phyloP scores from a whole-genome alignment of 140 eudicot species.

The Flaveria floridana region DNA sequence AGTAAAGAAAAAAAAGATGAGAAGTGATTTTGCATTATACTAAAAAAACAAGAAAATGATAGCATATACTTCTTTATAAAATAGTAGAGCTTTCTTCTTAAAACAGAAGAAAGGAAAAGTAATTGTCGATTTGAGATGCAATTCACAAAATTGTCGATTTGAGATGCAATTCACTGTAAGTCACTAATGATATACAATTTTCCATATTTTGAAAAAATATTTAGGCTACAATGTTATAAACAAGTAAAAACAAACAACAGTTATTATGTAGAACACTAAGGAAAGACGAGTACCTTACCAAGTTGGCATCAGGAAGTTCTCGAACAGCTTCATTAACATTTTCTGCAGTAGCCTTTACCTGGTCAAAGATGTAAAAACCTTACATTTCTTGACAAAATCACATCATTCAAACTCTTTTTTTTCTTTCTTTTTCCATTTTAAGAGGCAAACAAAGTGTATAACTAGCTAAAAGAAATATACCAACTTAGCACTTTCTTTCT shows the following conservation, averaged over 20 bases:
- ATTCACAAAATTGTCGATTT: neutral
- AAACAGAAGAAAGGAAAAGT: too few species aligned
- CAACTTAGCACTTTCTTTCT: constrained; percentile 87
- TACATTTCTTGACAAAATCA: neutral
- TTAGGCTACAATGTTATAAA: neutral
- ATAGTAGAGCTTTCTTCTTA: neutral
- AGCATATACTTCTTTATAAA: neutral
- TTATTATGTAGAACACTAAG: constrained; percentile 27
- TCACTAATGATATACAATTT: neutral
- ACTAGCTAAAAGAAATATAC: constrained; percentile 34
- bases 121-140: neutral
- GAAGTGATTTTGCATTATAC: neutral
- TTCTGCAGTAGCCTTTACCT: constrained; percentile 99
- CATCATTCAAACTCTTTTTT: neutral
- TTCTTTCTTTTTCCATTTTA: neutral
- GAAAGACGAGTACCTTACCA: constrained; percentile 85
- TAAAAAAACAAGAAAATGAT: too few species aligned
- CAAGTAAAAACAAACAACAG: neutral
- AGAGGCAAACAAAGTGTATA: neutral
- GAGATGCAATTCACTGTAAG: neutral
- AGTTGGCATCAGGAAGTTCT: constrained; percentile 99
- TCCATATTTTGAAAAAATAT: too few species aligned
- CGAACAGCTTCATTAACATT: constrained; percentile 96
- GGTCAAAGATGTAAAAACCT: neutral
- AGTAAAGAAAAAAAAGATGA: neutral